Base-by-base conservation (phyloP, 352 stramenopile species). In the Phytophthora citricola region DNA sequence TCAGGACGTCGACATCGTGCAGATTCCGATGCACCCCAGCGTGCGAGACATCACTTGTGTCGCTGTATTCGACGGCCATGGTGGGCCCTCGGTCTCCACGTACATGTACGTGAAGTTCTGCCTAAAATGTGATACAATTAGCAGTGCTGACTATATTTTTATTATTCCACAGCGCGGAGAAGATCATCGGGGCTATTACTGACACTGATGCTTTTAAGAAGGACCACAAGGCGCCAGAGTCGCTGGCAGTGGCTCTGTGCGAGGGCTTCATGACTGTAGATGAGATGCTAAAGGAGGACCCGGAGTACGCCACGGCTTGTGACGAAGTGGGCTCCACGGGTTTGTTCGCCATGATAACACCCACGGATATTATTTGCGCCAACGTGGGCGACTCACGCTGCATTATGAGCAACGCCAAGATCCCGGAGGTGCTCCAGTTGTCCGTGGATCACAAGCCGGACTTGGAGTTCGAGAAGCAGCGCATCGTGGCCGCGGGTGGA, bases 361-460 rank as follows among this genome's bases (percentile, higher is more conserved):
- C 86, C 36, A 92, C 78, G 11, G 78, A 96, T 75, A 81, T 96
- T 44, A 78, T 95, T 38, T 91, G 81, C 38, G 89, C 75, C 36
- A 96, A 96, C 69, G 85, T 95, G 52, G 84, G 89, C 44, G 89
- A 96, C 74, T 96, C 89, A 26, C 85, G 89, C 31, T 92, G 85
- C 76, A 84, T 96, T 31, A 63, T 96, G 67, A 94, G 86, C 77
- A 91, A 92, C 61, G 38, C 70, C 46, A 89, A 91, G 52, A 75
- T 68, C 17, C 75, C 86, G 14, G 84, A 90, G 31, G 85, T 93
- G 53, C 52, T 93, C 27, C 85, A 94, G 58, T 68, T 96, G 53
- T 96, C 88, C 6, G 75, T 94, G 20, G 88, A 96, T 69, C 88
- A 96, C 72, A 96, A 96, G 51, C 88, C 88, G 1, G 88, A 94